Evolutionary conservation across 805 yeast genomes (phyloP).

Genomic region (Candida ficus): DNA sequence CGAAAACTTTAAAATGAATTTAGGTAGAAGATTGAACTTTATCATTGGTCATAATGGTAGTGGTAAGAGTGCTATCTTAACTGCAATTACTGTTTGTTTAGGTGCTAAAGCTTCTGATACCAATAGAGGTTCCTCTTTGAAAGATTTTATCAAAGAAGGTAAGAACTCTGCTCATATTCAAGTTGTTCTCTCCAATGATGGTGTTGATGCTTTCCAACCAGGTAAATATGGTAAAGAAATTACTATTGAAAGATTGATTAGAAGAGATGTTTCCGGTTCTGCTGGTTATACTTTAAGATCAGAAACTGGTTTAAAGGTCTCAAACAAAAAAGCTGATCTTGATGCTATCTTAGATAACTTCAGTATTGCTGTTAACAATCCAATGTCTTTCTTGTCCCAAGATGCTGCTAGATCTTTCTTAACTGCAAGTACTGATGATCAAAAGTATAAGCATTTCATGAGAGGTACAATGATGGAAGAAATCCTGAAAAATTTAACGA

Average conservation of each 20-base stretch:
- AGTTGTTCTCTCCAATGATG: slow-evolving; percentile 60
- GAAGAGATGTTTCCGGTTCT: slow-evolving; percentile 41
- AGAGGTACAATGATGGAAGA: slow-evolving; percentile 72
- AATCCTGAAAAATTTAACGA: slow-evolving; percentile 48
- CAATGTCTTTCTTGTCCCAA: slow-evolving; percentile 88
- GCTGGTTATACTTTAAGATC: slow-evolving; percentile 50
- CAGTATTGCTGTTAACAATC: slow-evolving; percentile 80
- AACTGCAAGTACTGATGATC: slow-evolving; percentile 66
- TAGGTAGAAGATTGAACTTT: slow-evolving; percentile 80
- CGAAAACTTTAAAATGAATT: slow-evolving; percentile 63
- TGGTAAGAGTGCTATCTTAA: slow-evolving; percentile 84
- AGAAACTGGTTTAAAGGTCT: slow-evolving; percentile 44
- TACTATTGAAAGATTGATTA: slow-evolving; percentile 62
- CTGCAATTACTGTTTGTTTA: slow-evolving; percentile 81
- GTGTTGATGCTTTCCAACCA: slow-evolving; percentile 59
- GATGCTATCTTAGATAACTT: slow-evolving; percentile 65
- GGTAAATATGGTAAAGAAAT: slow-evolving; percentile 66
- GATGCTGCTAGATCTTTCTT: slow-evolving; percentile 90
- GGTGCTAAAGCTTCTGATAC: slow-evolving; percentile 89
- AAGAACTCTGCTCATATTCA: slow-evolving; percentile 59
- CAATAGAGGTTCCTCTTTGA: slow-evolving; percentile 71
- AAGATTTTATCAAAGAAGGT: slow-evolving; percentile 74
- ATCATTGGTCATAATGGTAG: slow-evolving; percentile 89
- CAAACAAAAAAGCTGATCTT: slow-evolving; percentile 59
- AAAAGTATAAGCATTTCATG: slow-evolving; percentile 74